These are phyloP conservation scores for Neckera pumila DNA, from an alignment of 225 moss, liverwort and hornwort species.

Conservation along the genomic window DNA sequence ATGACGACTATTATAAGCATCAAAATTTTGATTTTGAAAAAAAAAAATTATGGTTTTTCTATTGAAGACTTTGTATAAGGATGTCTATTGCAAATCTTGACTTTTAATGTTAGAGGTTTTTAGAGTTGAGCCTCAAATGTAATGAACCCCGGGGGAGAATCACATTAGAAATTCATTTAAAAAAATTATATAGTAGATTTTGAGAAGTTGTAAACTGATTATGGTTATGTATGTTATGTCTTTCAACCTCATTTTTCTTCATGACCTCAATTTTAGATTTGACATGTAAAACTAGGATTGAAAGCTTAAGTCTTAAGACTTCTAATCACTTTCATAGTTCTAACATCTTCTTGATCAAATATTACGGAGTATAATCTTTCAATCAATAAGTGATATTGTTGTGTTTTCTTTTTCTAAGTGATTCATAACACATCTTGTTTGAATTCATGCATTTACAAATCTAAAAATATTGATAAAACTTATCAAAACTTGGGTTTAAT, in stretches of 20 bases:
- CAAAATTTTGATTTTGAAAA: neutral
- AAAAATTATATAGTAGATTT: neutral
- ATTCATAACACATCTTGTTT: fast-evolving
- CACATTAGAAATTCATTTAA: neutral
- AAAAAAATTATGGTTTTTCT: neutral
- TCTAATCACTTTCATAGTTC: neutral
- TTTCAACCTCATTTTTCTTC: neutral
- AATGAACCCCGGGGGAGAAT: fast-evolving
- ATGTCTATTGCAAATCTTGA: neutral
- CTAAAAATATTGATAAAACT: neutral
- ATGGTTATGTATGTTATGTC: neutral
- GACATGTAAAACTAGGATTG: neutral
- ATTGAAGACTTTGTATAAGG: neutral
- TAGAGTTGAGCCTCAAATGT: neutral
- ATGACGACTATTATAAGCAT: neutral
- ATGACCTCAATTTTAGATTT: neutral
- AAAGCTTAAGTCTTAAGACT: too few species aligned
- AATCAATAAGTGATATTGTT: neutral
- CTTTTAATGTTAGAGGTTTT: neutral
- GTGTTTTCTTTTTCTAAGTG: fast-evolving
- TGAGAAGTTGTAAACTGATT: neutral
- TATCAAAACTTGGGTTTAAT: too few species aligned
- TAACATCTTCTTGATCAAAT: neutral
- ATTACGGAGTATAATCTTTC: neutral
- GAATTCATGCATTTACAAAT: fast-evolving